These are phyloP conservation scores for Xerophyta viscosa DNA, from an alignment of 106 monocot genomes.

Conservation along the genomic window DNA sequence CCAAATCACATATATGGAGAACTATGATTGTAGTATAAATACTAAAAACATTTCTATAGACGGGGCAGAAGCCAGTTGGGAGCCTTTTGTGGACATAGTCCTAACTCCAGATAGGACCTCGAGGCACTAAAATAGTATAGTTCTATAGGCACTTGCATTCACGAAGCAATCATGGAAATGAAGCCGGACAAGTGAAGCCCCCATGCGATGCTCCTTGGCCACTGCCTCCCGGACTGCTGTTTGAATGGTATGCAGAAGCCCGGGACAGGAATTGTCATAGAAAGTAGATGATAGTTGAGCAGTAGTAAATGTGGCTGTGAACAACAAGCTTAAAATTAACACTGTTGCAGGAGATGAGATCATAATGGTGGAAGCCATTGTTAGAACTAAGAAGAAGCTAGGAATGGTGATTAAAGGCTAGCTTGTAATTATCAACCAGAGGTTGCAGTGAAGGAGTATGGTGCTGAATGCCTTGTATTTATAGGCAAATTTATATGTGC, in stretches of 20 bases:
- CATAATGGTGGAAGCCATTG: constrained; percentile 11
- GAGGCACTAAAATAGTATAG: neutral
- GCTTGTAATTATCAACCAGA: too few species aligned
- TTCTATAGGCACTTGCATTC: constrained; percentile 18
- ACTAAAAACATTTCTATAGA: too few species aligned
- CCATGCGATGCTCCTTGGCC: constrained; percentile 27
- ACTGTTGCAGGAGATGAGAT: neutral
- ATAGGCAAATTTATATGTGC: too few species aligned
- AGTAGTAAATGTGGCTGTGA: constrained; percentile 14
- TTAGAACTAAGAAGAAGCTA: neutral
- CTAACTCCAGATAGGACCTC: neutral
- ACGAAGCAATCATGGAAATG: constrained; percentile 49
- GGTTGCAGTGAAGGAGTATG: neutral
- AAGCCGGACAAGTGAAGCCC: constrained; percentile 25
- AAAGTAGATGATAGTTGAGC: constrained; percentile 37
- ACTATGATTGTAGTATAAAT: too few species aligned
- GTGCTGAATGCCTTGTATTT: neutral
- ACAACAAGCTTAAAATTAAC: neutral
- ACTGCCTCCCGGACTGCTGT: constrained; percentile 21
- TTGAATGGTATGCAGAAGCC: constrained; percentile 18
- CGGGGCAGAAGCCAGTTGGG: too few species aligned
- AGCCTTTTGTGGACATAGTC: too few species aligned
- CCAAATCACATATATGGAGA: too few species aligned
- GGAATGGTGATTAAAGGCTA: too few species aligned
- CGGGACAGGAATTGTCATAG: constrained; percentile 35